These are phyloP conservation scores for Lineolata rhizophorae DNA, from an alignment of 495 filamentous ascomycete genomes.

Conservation along the genomic window DNA sequence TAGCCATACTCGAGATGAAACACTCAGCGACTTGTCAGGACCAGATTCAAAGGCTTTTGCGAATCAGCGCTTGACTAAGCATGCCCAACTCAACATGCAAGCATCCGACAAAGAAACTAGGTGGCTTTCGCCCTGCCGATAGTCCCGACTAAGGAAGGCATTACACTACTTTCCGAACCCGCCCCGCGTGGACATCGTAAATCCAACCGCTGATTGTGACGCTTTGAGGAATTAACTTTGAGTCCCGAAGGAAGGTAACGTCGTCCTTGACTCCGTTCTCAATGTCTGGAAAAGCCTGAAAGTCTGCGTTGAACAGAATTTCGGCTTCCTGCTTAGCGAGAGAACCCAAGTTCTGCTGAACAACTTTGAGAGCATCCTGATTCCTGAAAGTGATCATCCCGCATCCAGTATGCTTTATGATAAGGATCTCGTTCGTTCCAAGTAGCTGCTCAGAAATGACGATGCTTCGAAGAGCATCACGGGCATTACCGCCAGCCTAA, in stretches of 20 bases:
- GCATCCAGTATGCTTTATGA: slow-evolving; percentile 65
- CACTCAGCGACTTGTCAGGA: too few species aligned
- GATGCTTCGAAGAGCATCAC: slow-evolving; percentile 49
- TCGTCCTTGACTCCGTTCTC: neutral
- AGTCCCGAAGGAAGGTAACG: neutral
- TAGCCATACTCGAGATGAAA: too few species aligned
- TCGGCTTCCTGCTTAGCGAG: neutral
- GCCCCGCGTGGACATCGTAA: neutral
- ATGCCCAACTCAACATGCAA: too few species aligned
- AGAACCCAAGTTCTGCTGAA: slow-evolving; percentile 20
- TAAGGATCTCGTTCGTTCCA: slow-evolving; percentile 51
- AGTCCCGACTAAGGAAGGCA: too few species aligned
- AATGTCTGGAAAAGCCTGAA: neutral
- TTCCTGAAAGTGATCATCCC: slow-evolving; percentile 70
- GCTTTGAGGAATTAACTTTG: neutral
- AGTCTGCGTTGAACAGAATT: too few species aligned
- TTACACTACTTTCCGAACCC: neutral
- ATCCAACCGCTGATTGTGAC: neutral
- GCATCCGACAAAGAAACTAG: too few species aligned
- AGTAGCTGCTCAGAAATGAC: slow-evolving; percentile 66
- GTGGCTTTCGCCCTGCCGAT: too few species aligned
- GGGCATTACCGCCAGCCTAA: slow-evolving; percentile 43
- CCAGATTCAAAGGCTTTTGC: too few species aligned
- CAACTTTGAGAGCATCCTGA: slow-evolving; percentile 30
- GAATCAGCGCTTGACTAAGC: too few species aligned